Base-by-base conservation (phyloP, 2,329 filamentous ascomycete species). In the Colletotrichum destructivum region DNA sequence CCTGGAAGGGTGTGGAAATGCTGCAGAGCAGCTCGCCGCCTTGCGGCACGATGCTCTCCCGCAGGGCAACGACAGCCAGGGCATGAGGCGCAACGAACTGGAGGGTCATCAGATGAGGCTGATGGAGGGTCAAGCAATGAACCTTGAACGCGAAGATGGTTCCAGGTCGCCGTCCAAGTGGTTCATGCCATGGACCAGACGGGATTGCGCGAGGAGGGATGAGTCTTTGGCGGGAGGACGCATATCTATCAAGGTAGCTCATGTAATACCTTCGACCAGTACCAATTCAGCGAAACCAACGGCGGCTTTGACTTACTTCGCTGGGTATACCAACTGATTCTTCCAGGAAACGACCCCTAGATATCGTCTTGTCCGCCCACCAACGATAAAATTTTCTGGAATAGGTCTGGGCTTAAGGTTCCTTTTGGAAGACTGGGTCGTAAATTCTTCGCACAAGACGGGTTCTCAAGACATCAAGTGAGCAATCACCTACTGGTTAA, bases 121-220 rank as follows among this genome's bases (percentile, higher is more conserved):
- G 44, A 26, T 9, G 1, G 46, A 11, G n/a, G 56, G 44, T 52
- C 57, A 52, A 47, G 31, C 26, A 35, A 46, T 38, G 52, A 62
- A 57, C 64, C 51, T 62, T 68, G 51, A 57, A 13, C 23, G 26
- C 26, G 35, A 51, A n/a, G 52, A 42, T 9, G 42, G 64, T 57
- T 56, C 51, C 42, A 68, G 13, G 6, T 57, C 8, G 3, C 23
- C 26, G 64, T 71, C 69, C 57, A 57, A 68, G 69, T 68, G 57
- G 64, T 71, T 71, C 69, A 68, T 62, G 69, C 57, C 64, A 63
- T 42, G 47, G 60, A 23, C 47, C 6, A 38, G 21, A 62, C 47
- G 26, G 46, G 11, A 9, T 31, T 55, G 52, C 18, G 18, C 18
- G 31, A n/a, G 18, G 18, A 21, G 31, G 52, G 15, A 13, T 31